Base-by-base conservation (phyloP, 768 basidiomycete species). In the Podaxis mareebaensis region DNA sequence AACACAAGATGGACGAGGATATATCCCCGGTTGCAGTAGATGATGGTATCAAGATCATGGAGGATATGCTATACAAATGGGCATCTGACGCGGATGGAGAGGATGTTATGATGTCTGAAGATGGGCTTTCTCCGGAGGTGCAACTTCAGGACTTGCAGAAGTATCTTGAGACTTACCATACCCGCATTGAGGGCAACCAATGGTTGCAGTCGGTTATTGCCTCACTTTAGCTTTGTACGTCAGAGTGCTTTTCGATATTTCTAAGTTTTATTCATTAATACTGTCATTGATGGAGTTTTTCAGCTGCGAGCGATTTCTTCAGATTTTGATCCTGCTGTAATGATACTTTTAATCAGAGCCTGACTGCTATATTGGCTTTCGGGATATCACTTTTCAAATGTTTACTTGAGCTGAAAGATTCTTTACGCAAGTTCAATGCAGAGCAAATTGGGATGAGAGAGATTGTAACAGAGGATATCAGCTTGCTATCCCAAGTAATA, bases 1-100 rank as follows among this genome's bases (percentile, higher is more conserved):
- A 58, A 63, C 66, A 67, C 66, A 69, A 70, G 38, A 71, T 49
- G 42, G 70, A 69, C 65, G 73, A 79, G 3, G 82, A 48, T 79
- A 88, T 64, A 74, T 86, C 12, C 72, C 85, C 30, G 83, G 65
- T 87, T 15, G 82, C 89, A 52, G 84, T 84, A 4, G 89, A 94
- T 36, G 85, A 91, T 67, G 97, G 97, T 1, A 86, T 95, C 7
- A 76, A 82, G 54, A 82, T 96, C 22, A 85, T 99, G 66, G 87
- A 95, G 69, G 82, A 90, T 24, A 81, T 99, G 68, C 83, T 99
- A 48, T 75, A 79, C 17, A 74, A 78, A 12, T 99, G 96, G 74
- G 72, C 78, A 36, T 71, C 75, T 46, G 67, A 71, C 44, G 81
- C 83, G 30, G 78, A 86, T 55, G 80, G 79, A 24, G 78, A 83